Base-by-base conservation (phyloP, 148 eudicot species). In the Persicaria tinctoria region DNA sequence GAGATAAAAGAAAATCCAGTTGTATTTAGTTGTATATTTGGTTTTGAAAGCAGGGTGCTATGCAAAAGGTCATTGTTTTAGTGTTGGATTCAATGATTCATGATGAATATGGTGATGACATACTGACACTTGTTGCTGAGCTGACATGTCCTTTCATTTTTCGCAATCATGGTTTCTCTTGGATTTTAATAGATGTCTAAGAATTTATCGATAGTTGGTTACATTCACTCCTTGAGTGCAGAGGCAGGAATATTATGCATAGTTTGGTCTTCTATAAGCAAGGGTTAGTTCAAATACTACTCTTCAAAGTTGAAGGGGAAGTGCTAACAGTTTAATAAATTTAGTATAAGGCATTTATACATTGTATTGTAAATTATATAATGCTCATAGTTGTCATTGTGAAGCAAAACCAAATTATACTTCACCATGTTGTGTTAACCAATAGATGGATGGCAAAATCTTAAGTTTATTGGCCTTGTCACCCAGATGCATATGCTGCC, bases 221-320 rank as follows among this genome's bases (percentile, higher is more conserved):
- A 14, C 70, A 38, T 66, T 66, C 70, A 71, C 55, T 47, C n/a
- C n/a, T 32, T 71, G 49, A 71, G 14, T 17, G 32, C 32, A 47
- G 41, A 46, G n/a, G 38, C 27, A 11, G 54, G 11, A 8, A 47
- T 48, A 23, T 48, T n/a, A 48, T 71, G 74, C 74, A 17, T 11
- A 48, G 13, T 48, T n/a, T 47, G 38, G 14, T 50, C 1, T 71
- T 71, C 55, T 50, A 2, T 47, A n/a, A n/a, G n/a, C n/a, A n/a
- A n/a, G n/a, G n/a, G n/a, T n/a, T n/a, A n/a, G n/a, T n/a, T n/a
- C n/a, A n/a, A n/a, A n/a, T n/a, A n/a, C n/a, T n/a, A n/a, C n/a
- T n/a, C n/a, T n/a, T n/a, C n/a, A n/a, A n/a, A n/a, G n/a, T n/a
- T n/a, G n/a, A n/a, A n/a, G n/a, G n/a, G n/a, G n/a, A n/a, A n/a